Evolutionary conservation across 2,329 filamentous ascomycete species (phyloP), one percentile per base, ranked within the genome.

Genomic region (Scopulariopsis brevicaulis): DNA sequence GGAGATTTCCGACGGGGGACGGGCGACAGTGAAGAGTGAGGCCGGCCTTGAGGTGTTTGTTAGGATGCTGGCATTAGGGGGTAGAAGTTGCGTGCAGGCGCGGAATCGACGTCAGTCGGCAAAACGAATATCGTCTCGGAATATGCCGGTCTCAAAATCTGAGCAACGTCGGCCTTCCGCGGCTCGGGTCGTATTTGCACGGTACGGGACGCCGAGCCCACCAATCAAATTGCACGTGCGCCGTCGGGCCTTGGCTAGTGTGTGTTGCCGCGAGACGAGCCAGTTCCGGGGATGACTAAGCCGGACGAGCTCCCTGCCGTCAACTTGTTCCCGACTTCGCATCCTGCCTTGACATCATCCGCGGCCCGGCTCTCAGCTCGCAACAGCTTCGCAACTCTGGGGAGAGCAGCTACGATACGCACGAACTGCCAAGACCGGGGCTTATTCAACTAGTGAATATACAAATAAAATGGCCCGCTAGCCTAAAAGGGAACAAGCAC

Each of bases 51-150:
- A 40, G 28, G 53, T 40, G 24, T 11, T 54, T 54, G 37, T 35
- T 20, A 18, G 52, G 15, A 18, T 32, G 40, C 40, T 54, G 46
- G 37, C 54, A 48, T 50, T n/a, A 24, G 20, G 20, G 22, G 46
- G 22, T 11, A 22, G n/a, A 56, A 18, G 22, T 20, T 37, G 46
- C 11, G 22, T 50, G 46, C 22, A 22, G 4, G 18, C 11, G 46
- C 46, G 20, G 43, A 35, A 32, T 34, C 55, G 25, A 57, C 55
- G 55, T 57, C 55, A 57, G 55, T 51, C 48, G 46, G 55, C 28
- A 48, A 25, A 52, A 57, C 32, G 50, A 28, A 15, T 22, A 24
- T n/a, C 25, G 24, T 10, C 48, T 53, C 55, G 55, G 55, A 57
- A 50, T 22, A 50, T 50, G 46, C 46, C 46, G 46, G 46, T 50